Percentiles rank a stretch among this genome's conserved stretches.
Conservation (phyloP, 228 moss, liverwort and hornwort species). For the Sphagnum fallax region DNA sequence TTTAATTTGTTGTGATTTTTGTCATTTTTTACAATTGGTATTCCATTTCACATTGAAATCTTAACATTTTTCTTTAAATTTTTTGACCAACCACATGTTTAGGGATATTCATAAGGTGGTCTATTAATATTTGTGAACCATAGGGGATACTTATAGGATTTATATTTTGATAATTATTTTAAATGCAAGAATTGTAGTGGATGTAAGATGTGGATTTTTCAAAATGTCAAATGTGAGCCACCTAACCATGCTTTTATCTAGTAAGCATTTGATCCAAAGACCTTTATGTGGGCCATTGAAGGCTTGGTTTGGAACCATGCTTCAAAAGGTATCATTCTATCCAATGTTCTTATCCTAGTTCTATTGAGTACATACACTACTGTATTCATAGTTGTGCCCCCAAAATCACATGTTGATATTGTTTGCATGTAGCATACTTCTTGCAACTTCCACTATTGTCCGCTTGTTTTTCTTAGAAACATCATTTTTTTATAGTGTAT, state of each 20-base stretch:
- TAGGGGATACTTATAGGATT: too few species aligned
- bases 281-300: not conserved
- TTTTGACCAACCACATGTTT: too few species aligned
- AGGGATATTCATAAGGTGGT: too few species aligned
- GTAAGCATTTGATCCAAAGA: not conserved
- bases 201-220: too few species aligned
- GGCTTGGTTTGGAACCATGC: not conserved
- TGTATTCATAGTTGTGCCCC: not conserved
- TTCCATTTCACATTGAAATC: too few species aligned
- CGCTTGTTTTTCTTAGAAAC: not conserved
- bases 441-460: not conserved
- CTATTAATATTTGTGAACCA: too few species aligned
- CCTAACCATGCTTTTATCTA: not conserved
- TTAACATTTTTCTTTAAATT: too few species aligned
- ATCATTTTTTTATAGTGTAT: not conserved
- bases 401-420: not conserved
- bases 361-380: not conserved
- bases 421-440: not conserved
- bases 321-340: not conserved
- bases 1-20: too few species aligned
- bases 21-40: too few species aligned
- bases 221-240: too few species aligned
- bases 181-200: too few species aligned
- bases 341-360: not conserved
- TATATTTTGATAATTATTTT: too few species aligned